Percentiles rank a stretch among this genome's conserved stretches.
Evolutionary conservation across 2,329 filamentous ascomycete species (phyloP).

Genomic region (Rutstroemia sp.): DNA sequence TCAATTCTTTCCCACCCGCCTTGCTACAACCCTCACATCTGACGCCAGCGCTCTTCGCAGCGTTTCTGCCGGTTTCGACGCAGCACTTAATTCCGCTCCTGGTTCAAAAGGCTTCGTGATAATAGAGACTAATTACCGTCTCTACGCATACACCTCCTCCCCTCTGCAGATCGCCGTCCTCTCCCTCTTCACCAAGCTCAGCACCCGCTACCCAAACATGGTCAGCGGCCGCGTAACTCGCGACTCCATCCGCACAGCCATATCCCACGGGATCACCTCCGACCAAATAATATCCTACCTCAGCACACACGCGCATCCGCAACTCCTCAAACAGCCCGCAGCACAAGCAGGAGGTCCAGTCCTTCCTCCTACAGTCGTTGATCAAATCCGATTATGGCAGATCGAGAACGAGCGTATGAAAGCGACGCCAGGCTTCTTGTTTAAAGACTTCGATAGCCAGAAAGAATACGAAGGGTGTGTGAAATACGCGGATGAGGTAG

Average conservation of each 20-base stretch:
- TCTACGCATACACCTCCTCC: slow-evolving; percentile 95
- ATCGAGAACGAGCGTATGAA: slow-evolving; percentile 94
- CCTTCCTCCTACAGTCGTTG: slow-evolving; percentile 89
- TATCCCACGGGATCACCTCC: slow-evolving; percentile 83
- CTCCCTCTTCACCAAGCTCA: slow-evolving; percentile 78
- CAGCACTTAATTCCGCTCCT: slow-evolving; percentile 45
- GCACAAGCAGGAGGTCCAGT: slow-evolving; percentile 45
- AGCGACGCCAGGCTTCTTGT: slow-evolving; percentile 73
- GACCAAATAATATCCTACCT: slow-evolving; percentile 95
- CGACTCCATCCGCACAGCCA: slow-evolving; percentile 78
- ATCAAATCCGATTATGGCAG: slow-evolving; percentile 97
- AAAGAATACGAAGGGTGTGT: slow-evolving; percentile 65
- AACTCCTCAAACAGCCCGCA: slow-evolving; percentile 60
- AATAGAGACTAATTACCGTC: slow-evolving; percentile 93
- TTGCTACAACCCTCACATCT: slow-evolving; percentile 86
- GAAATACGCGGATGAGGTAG: slow-evolving; percentile 81
- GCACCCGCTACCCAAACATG: slow-evolving; percentile 89
- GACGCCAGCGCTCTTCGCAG: slow-evolving; percentile 63
- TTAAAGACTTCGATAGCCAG: slow-evolving; percentile 74
- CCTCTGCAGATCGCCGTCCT: slow-evolving; percentile 92
- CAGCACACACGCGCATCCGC: slow-evolving; percentile 84
- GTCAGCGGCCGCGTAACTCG: slow-evolving; percentile 88
- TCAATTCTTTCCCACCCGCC: slow-evolving; percentile 81
- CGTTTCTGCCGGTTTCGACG: slow-evolving; percentile 60
- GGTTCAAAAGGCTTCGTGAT: slow-evolving; percentile 75